Evolutionary conservation across 345 rosid genomes (phyloP), one percentile per base, ranked within the genome.

Genomic region (Lepidium didymum): DNA sequence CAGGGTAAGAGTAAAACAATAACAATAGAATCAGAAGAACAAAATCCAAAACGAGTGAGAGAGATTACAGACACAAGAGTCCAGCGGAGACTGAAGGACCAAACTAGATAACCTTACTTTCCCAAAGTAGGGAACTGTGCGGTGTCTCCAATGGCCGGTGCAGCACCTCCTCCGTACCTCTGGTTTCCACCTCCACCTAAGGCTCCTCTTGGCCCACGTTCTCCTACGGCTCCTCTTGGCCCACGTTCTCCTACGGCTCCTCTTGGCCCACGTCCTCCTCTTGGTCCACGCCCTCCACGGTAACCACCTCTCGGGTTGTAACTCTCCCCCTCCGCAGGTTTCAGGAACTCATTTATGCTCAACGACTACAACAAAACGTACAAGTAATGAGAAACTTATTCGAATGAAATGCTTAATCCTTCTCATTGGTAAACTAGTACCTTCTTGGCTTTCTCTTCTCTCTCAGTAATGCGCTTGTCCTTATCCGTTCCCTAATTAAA

Each of bases 51-150:
- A 33, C 10, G 45, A 40, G 10, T 23, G n/a, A 51, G 27, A 38
- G 13, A 72, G 60, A 65, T 52, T 43, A 59, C 62, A 67, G 49
- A 58, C 52, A 50, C 36, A 41, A 40, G 44, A 45, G 64, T n/a
- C 42, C 35, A 37, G 36, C 10, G 16, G 45, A 59, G 13, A 37
- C 53, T 16, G 18, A 41, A 47, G 16, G 60, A 25, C 63, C 40
- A 31, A 51, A 50, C 25, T 18, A 4, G 23, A 46, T 40, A 36
- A 5, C 64, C 84, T 52, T 29, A 74, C 73, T 74, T 67, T 1
- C 78, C 92, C 77, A 89, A 68, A 45, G 90, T 81, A 27, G 96
- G 96, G 79, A 89, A 89, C 63, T 89, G 88, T 31, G 81, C 82
- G 2, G 80, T 77, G 73, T 86, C 90, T 52, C 65, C 90, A 35